A percentile compares a stretch with the other conserved stretches of the same genome.
phyloP scores from a whole-genome alignment of 257 asterid species.

The Linaria vulgaris region DNA sequence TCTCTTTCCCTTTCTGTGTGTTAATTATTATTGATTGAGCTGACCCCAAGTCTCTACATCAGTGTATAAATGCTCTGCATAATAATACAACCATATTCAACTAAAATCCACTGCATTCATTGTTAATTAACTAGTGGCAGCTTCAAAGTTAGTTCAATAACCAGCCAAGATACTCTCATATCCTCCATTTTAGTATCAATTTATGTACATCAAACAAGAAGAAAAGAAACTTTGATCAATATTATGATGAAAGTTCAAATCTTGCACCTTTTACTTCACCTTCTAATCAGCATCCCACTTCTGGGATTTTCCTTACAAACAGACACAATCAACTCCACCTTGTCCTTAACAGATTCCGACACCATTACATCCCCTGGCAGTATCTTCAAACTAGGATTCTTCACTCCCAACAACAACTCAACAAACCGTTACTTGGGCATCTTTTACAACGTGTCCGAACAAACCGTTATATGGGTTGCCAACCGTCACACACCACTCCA shows the following conservation, averaged over 20 bases:
- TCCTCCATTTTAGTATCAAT: too few species aligned
- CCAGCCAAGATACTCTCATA: too few species aligned
- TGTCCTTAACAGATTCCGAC: slow-evolving; percentile 23
- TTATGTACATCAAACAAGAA: too few species aligned
- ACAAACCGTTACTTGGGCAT: slow-evolving; percentile 36
- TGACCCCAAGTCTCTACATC: too few species aligned
- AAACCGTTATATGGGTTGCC: slow-evolving; percentile 25
- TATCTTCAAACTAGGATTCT: slow-evolving; percentile 30
- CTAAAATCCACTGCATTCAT: too few species aligned
- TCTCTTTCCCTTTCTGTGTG: too few species aligned
- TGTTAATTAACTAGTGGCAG: too few species aligned
- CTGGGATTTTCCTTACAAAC: slow-evolving; percentile 22
- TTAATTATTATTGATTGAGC: too few species aligned
- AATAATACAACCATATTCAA: too few species aligned
- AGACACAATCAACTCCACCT: slow-evolving; percentile 24
- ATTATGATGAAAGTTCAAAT: not conserved
- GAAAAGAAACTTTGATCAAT: not conserved
- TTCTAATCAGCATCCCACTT: slow-evolving; percentile 2
- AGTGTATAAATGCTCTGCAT: too few species aligned
- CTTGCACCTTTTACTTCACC: slow-evolving; percentile 1
- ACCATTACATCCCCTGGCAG: slow-evolving; percentile 7
- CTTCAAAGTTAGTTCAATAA: too few species aligned
- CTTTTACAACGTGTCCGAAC: slow-evolving; percentile 32
- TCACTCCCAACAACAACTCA: slow-evolving; percentile 23
- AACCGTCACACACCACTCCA: not conserved